These are phyloP conservation scores for Cubamyces sp. DNA, from an alignment of 768 basidiomycete genomes.

Conservation along the genomic window DNA sequence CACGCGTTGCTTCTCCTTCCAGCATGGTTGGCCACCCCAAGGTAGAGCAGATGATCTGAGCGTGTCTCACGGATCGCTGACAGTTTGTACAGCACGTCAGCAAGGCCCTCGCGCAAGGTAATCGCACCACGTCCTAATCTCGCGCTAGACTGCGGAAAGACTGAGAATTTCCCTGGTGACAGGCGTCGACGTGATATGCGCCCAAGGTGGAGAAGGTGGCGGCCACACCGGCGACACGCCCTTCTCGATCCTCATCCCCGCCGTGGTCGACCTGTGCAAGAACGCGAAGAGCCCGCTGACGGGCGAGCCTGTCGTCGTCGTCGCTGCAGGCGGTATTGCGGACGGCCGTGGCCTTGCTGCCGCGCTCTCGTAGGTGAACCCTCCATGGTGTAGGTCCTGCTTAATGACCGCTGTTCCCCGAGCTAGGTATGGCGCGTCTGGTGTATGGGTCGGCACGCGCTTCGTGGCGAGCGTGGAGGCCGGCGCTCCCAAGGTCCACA, in stretches of 20 bases:
- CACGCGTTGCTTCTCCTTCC: not conserved
- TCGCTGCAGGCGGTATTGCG: conserved; percentile 85
- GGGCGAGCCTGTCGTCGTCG: conserved; percentile 72
- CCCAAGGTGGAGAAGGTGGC: conserved; percentile 86
- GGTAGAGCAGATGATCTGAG: conserved; percentile 39
- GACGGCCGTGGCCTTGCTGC: conserved; percentile 84
- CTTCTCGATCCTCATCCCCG: conserved; percentile 81
- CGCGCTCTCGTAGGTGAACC: conserved; percentile 56
- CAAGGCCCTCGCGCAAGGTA: conserved; percentile 76
- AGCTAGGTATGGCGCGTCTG: conserved; percentile 75
- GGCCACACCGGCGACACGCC: conserved; percentile 87
- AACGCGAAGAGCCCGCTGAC: conserved; percentile 73
- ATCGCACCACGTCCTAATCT: not conserved
- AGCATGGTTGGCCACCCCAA: conserved; percentile 90
- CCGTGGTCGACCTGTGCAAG: conserved; percentile 79
- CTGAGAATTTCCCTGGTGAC: not conserved
- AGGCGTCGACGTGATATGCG: conserved; percentile 92
- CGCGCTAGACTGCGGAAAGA: no score
- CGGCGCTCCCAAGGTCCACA: conserved; percentile 75
- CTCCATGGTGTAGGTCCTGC: not conserved
- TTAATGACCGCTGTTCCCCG: not conserved
- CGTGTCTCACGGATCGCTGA: conserved; percentile 7
- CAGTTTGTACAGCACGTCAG: conserved; percentile 56
- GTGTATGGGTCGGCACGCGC: conserved; percentile 88
- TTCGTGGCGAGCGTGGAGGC: conserved; percentile 86